Base-by-base conservation (phyloP, 78 protist genomes). In the Pigoraptor vietnamica region DNA sequence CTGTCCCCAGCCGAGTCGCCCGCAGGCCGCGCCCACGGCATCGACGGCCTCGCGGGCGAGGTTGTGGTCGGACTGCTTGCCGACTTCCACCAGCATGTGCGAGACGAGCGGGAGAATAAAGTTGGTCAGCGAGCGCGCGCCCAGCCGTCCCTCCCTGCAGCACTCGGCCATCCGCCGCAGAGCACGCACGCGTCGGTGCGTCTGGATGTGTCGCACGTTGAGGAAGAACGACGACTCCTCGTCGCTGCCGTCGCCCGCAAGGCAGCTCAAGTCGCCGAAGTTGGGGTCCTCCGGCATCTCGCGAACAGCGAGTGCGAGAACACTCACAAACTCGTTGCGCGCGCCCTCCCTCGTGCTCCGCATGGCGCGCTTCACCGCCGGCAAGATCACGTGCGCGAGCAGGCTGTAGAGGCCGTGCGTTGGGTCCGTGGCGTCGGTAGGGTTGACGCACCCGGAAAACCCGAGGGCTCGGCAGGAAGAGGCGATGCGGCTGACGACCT, bases 151-250 rank as follows among this genome's bases (percentile, higher is more conserved):
- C 2, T 2, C 33, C 6, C 48, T 1, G 35, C 37, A 9, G 10
- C 35, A 0, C 6, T 0, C 25, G 0, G 25, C 37, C 37, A 89
- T 39, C 35, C 32, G 21, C 14, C 83, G 83, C n/a, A 89, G 23
- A 0, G 91, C 91, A 34, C 91, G 91, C 91, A 29, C 83, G 24
- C 91, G 83, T 0, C 91, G 91, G 0, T 37, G 86, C 86, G 37
- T 1, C 86, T 89, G 91, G 24, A 89, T 34, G 86, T 89, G 91
- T 29, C 39, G 14, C 9, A 89, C 36, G 40, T 89, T 89, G n/a
- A 0, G 0, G 40, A 56, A 89, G 34, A 89, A 89, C 40, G 67
- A 83, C 0, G 91, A 83, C 86, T 89, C 91, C 39, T 2, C 37
- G 39, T 89, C 56, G 56, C 56, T 19, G 56, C 56, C 25, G 14